phyloP scores from a whole-genome alignment of 768 basidiomycete species.

The Tricholoma furcatifolium region DNA sequence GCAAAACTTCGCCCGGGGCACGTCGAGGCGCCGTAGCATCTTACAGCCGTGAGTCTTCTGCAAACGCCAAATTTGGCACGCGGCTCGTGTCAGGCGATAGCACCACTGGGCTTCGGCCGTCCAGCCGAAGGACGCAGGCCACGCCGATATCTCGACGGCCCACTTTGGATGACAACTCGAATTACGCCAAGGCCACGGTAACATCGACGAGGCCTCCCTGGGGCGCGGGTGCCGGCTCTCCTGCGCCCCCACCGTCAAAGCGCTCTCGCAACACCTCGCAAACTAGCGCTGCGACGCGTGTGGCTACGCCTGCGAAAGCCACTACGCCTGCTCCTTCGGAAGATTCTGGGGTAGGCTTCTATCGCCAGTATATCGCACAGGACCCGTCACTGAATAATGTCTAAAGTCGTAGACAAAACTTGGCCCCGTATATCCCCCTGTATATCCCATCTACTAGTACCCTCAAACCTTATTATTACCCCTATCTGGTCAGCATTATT shows the following conservation, averaged over 20 bases:
- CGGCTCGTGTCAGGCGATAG: slow-evolving; percentile 71
- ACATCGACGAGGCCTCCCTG: slow-evolving; percentile 76
- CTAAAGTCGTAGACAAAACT: slow-evolving; percentile 26
- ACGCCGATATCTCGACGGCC: slow-evolving; percentile 45
- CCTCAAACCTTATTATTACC: slow-evolving; percentile 16
- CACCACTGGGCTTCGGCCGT: slow-evolving; percentile 46
- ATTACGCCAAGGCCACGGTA: slow-evolving; percentile 68
- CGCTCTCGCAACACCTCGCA: slow-evolving; percentile 74
- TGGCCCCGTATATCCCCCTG: slow-evolving; percentile 14
- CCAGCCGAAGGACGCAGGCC: slow-evolving; percentile 58
- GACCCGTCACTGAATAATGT: slow-evolving; percentile 62
- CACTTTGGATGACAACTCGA: slow-evolving; percentile 59
- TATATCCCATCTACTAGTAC: slow-evolving; percentile 17
- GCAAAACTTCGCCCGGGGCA: slow-evolving; percentile 35
- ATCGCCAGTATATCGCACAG: slow-evolving; percentile 77
- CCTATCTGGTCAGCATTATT: slow-evolving; percentile 17
- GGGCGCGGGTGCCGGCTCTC: slow-evolving; percentile 60
- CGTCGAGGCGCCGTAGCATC: slow-evolving; percentile 48
- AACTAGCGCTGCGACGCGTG: slow-evolving; percentile 57
- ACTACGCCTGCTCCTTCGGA: slow-evolving; percentile 73
- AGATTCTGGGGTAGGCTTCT: slow-evolving; percentile 83
- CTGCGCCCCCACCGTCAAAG: slow-evolving; percentile 42
- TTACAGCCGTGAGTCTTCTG: slow-evolving; percentile 79
- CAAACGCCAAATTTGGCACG: slow-evolving; percentile 91
- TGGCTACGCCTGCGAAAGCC: slow-evolving; percentile 38